Conservation (phyloP, 352 stramenopile species). For the Plasmopara viticola region DNA sequence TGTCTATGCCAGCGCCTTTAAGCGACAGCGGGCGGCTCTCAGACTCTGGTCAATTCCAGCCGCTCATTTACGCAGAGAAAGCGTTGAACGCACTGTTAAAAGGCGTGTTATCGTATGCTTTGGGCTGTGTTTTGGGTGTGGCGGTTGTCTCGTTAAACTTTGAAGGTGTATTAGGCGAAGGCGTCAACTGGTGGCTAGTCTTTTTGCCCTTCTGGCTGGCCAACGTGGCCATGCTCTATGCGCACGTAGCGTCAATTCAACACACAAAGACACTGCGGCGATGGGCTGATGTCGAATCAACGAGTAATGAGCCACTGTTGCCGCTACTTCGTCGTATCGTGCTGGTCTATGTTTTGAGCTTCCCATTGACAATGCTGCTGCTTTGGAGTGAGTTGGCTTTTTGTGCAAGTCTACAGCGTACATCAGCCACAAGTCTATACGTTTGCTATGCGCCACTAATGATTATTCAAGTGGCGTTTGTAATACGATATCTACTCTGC, state of each 20-base stretch:
- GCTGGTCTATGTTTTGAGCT: conserved; percentile 65
- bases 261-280: conserved; percentile 59
- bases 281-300: conserved; percentile 73
- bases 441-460: conserved; percentile 74
- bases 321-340: conserved; percentile 70
- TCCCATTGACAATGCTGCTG: conserved; percentile 62
- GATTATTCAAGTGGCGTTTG: conserved; percentile 75
- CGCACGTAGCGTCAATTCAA: conserved; percentile 54
- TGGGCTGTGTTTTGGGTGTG: conserved; percentile 68
- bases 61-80: conserved; percentile 73
- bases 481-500: conserved; percentile 77
- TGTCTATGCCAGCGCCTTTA: conserved; percentile 46
- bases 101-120: conserved; percentile 66
- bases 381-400: conserved; percentile 82
- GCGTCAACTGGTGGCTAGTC: conserved; percentile 75
- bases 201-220: conserved; percentile 79
- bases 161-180: conserved; percentile 49
- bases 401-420: conserved; percentile 58
- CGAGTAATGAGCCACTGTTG: conserved; percentile 78
- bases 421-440: conserved; percentile 55
- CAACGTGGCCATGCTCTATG: conserved; percentile 52
- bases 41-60: conserved; percentile 54
- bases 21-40: conserved; percentile 20
- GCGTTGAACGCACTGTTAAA: conserved; percentile 66
- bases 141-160: conserved; percentile 73